A percentile compares a stretch with the other conserved stretches of the same genome.
Evolutionary conservation across 176 grass and related monocot species (phyloP).

Genomic region (Dactylis glomerata): DNA sequence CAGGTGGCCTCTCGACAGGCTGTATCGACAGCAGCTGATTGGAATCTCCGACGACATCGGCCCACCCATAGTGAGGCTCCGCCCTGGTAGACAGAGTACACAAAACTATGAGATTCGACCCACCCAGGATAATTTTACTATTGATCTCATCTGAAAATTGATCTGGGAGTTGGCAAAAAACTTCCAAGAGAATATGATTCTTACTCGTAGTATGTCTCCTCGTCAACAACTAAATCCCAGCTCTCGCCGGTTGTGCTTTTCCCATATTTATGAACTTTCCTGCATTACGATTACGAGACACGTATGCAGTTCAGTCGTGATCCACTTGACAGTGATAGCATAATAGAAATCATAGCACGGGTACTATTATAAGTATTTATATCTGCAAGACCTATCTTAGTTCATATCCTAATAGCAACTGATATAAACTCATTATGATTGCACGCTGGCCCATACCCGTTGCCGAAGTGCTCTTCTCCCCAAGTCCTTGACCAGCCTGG

Average conservation of each 20-base stretch:
- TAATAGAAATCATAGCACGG: neutral
- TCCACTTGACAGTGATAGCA: neutral
- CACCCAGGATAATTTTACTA: neutral
- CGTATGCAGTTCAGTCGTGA: neutral
- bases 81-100: slow-evolving; percentile 36
- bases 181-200: neutral
- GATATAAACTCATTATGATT: neutral
- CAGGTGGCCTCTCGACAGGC: slow-evolving; percentile 59
- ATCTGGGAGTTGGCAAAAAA: neutral
- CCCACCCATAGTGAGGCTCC: slow-evolving; percentile 95
- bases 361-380: neutral
- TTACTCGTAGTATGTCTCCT: slow-evolving; percentile 98
- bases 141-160: neutral
- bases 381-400: neutral
- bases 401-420: neutral
- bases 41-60: slow-evolving; percentile 87
- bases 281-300: slow-evolving; percentile 33
- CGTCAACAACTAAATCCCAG: slow-evolving; percentile 82
- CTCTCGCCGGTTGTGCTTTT: slow-evolving; percentile 94
- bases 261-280: slow-evolving; percentile 95
- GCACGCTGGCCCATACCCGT: slow-evolving; percentile 49
- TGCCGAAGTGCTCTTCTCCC: slow-evolving; percentile 96
- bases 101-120: neutral
- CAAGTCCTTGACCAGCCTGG: slow-evolving; percentile 99
- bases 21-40: slow-evolving; percentile 81